phyloP scores from a whole-genome alignment of 805 yeast species.

The Candida coquimbonensis region DNA sequence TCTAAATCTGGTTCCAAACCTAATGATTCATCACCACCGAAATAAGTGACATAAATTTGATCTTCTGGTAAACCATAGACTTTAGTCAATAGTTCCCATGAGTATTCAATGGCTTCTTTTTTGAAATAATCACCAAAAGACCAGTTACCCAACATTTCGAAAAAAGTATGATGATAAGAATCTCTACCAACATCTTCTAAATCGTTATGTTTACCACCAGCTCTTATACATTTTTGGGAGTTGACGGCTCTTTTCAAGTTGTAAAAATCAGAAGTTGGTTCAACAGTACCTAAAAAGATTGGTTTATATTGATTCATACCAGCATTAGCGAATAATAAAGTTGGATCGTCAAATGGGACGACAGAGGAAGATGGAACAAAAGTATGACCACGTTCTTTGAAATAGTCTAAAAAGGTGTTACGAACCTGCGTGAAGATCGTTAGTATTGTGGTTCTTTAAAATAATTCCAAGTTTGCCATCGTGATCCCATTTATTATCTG shows the following conservation, averaged over 20 bases:
- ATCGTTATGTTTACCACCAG: constrained; percentile 98
- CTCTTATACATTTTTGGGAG: constrained; percentile 98
- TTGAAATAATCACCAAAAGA: constrained; percentile 99
- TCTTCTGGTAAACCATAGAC: constrained; percentile 75
- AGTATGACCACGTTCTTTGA: constrained; percentile 61
- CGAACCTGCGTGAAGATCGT: constrained; percentile 44
- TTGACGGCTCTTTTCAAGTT: constrained; percentile 82
- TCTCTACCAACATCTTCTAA: constrained; percentile 98
- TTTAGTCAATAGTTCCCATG: constrained; percentile 87
- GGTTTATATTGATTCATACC: constrained; percentile 99
- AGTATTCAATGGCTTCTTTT: constrained; percentile 79
- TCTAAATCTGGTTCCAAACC: constrained; percentile 92
- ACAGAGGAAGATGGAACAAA: constrained; percentile 92
- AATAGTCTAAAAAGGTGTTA: constrained; percentile 77
- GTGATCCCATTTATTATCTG: no score
- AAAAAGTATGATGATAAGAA: constrained; percentile 96
- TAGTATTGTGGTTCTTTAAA: neutral
- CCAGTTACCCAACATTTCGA: constrained; percentile 99
- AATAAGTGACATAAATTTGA: constrained; percentile 90
- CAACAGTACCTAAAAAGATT: constrained; percentile 93
- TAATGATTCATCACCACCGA: constrained; percentile 80
- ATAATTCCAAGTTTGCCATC: neutral
- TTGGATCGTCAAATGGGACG: constrained; percentile 97
- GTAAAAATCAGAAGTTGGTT: constrained; percentile 85
- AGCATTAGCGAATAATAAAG: constrained; percentile 93